Evolutionary conservation across 139 green algal genomes (phyloP).

Genomic region (Chlorella sp.): DNA sequence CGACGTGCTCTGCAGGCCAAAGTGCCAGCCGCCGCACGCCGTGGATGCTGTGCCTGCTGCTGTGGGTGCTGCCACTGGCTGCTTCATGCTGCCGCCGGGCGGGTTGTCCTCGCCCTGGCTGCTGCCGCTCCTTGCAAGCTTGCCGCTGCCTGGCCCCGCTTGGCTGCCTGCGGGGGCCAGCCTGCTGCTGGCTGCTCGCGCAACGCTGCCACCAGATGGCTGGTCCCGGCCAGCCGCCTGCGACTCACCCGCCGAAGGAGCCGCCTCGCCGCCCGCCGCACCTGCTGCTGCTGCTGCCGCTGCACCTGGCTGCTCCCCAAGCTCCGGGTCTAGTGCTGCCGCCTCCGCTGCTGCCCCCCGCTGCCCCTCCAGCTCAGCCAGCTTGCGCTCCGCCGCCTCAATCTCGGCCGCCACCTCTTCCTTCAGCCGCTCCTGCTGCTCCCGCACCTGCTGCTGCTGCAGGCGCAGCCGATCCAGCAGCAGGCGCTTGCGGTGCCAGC

Average conservation of each 20-base stretch:
- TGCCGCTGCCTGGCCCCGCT: too few species aligned
- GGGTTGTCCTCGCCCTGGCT: too few species aligned
- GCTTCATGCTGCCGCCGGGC: too few species aligned
- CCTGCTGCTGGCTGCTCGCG: too few species aligned
- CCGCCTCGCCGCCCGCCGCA: background rate
- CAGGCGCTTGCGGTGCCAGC: constrained; percentile 46
- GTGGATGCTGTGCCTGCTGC: too few species aligned
- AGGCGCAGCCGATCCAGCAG: constrained; percentile 48
- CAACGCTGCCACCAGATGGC: too few species aligned
- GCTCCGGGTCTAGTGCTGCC: background rate
- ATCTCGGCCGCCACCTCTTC: background rate
- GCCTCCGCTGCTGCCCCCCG: background rate
- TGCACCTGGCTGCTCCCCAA: background rate
- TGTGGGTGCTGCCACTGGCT: too few species aligned
- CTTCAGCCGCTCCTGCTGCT: background rate
- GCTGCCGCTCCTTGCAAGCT: too few species aligned
- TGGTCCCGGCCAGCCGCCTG: background rate
- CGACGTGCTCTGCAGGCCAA: too few species aligned
- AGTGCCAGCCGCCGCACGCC: too few species aligned
- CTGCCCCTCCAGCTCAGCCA: background rate
- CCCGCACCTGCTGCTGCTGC: constrained; percentile 15
- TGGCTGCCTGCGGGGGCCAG: too few species aligned
- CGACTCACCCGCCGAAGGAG: background rate
- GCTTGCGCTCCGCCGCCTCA: background rate
- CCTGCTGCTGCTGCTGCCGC: background rate